Evolutionary conservation across 192 early-diverging fungal genomes (phyloP).

Genomic region (Piromyces sp.): DNA sequence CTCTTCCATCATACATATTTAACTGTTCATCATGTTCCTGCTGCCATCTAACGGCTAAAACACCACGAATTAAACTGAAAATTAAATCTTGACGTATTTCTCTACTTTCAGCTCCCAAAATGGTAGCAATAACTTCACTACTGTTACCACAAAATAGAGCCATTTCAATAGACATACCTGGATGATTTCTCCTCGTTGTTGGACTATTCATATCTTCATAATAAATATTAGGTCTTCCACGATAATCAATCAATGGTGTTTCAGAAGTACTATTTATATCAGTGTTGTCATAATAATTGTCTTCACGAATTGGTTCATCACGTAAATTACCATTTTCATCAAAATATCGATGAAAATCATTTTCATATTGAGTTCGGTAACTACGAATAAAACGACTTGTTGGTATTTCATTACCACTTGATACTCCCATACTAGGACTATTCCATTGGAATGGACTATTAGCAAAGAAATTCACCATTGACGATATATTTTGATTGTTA

Average conservation of each 20-base stretch:
- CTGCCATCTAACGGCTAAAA: background rate
- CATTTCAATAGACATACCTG: background rate
- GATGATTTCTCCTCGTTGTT: background rate
- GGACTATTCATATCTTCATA: background rate
- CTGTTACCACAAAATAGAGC: background rate
- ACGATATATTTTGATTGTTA: background rate
- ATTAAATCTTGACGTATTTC: background rate
- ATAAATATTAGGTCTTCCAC: background rate
- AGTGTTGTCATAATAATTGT: background rate
- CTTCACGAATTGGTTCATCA: background rate
- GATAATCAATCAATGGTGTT: background rate
- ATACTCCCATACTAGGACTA: background rate
- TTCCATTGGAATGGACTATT: background rate
- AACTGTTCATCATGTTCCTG: background rate
- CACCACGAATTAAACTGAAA: background rate
- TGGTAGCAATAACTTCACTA: background rate
- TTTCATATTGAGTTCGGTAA: background rate
- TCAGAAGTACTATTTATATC: background rate
- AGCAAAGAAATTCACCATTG: background rate
- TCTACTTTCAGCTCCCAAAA: background rate
- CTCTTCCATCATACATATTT: background rate
- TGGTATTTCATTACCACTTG: background rate
- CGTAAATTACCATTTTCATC: background rate
- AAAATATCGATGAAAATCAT: background rate
- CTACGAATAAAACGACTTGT: background rate